Evolutionary conservation across 1,139 yeast species (phyloP).

Genomic region (Debaryomyces robertsiae): DNA sequence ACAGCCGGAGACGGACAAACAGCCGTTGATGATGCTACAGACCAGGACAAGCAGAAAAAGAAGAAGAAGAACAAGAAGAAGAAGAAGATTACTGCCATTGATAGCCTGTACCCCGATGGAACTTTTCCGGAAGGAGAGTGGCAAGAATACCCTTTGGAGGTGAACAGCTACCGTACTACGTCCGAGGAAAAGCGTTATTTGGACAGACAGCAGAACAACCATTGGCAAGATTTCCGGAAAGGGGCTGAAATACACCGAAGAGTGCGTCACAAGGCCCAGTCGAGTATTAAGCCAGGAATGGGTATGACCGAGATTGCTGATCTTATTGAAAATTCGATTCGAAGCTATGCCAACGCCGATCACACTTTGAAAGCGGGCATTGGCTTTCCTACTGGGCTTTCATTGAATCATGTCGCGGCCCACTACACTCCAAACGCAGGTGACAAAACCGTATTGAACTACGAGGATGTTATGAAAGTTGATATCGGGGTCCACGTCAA

Average conservation of each 20-base stretch:
- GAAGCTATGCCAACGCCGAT: conserved; percentile 70
- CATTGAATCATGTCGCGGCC: conserved; percentile 93
- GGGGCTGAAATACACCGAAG: conserved; percentile 96
- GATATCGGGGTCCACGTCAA: conserved; percentile 97
- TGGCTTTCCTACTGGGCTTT: conserved; percentile 97
- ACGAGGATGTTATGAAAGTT: conserved; percentile 94
- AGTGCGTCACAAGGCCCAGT: conserved; percentile 79
- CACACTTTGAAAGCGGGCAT: conserved; percentile 76
- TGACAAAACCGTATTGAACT: conserved; percentile 74
- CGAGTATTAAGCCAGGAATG: conserved; percentile 87
- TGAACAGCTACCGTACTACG: conserved; percentile 75
- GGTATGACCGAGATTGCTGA: conserved; percentile 87
- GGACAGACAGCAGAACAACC: conserved; percentile 64
- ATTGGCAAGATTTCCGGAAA: conserved; percentile 88
- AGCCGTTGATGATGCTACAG: conserved; percentile 12
- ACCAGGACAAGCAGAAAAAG: conserved; percentile 40
- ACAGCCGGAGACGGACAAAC: conserved; percentile 12
- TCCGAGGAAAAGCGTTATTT: conserved; percentile 82
- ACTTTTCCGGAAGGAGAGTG: conserved; percentile 88
- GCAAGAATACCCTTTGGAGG: conserved; percentile 72
- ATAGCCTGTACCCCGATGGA: conserved; percentile 68
- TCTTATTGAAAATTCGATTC: conserved; percentile 79
- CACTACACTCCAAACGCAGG: conserved; percentile 98
- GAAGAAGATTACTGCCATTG: conserved; percentile 57
- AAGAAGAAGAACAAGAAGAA: conserved; percentile 50